Percentiles rank a stretch among this genome's conserved stretches.
Conservation (phyloP, 169 alveolate genomes). For the Eimeria falciformis region DNA sequence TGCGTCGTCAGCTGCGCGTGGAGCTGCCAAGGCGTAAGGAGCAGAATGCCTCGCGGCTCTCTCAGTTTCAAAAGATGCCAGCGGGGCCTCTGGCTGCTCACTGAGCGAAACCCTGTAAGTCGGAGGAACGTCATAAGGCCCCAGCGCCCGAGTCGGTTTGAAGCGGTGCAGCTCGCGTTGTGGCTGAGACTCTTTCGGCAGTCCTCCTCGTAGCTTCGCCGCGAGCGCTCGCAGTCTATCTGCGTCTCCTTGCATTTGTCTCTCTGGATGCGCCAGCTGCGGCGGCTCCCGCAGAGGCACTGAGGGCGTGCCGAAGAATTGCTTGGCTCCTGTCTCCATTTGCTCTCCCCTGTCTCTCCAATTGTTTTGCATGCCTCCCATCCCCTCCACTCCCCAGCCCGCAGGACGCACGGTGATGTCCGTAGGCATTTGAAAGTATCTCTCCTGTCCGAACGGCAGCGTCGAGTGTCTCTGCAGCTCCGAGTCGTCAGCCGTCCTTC, state of each 20-base stretch:
- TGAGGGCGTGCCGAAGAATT: not conserved
- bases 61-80: no score
- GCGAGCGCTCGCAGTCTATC: not conserved
- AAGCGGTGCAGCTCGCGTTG: no score
- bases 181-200: no score
- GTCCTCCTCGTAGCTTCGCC: constrained; percentile 45
- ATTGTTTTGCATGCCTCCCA: not conserved
- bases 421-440: not conserved
- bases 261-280: not conserved
- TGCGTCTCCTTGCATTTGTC: not conserved
- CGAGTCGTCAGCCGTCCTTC: not conserved
- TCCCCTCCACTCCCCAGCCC: not conserved
- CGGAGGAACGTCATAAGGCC: no score
- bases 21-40: no score
- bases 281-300: not conserved
- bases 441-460: not conserved
- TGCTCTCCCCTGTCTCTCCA: not conserved
- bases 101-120: no score
- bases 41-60: no score
- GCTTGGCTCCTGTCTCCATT: not conserved
- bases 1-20: no score
- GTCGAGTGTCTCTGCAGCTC: not conserved
- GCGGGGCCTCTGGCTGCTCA: no score
- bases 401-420: not conserved
- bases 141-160: no score